These are phyloP conservation scores for Candolleomyces aberdarensis DNA, from an alignment of 768 basidiomycete species.

Conservation along the genomic window DNA sequence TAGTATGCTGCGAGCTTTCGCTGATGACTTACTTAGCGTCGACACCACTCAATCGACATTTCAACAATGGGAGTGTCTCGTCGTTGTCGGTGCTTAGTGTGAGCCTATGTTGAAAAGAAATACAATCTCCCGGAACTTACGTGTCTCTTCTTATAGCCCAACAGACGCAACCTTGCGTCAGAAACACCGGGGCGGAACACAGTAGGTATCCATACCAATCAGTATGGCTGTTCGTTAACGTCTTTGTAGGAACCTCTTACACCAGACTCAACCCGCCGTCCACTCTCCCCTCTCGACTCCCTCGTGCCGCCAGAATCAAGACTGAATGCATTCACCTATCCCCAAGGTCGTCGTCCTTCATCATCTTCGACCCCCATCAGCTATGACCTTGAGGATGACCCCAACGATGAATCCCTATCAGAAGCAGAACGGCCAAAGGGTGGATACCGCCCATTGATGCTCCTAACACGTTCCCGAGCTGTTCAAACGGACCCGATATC, in stretches of 20 bases:
- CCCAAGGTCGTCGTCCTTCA: constrained; percentile 23
- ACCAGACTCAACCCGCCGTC: constrained; percentile 43
- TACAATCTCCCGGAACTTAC: neutral
- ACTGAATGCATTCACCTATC: constrained; percentile 20
- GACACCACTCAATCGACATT: constrained; percentile 41
- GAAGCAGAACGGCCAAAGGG: constrained; percentile 32
- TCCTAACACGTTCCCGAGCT: constrained; percentile 59
- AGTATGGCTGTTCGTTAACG: neutral
- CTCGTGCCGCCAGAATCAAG: constrained; percentile 30
- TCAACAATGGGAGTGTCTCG: constrained; percentile 40
- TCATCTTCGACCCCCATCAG: constrained; percentile 28
- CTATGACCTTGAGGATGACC: constrained; percentile 43
- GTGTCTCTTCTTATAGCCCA: neutral
- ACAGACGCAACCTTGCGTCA: constrained; percentile 6
- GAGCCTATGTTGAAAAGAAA: neutral
- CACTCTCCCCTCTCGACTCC: constrained; percentile 39
- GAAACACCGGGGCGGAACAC: neutral
- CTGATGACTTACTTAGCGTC: constrained; percentile 22
- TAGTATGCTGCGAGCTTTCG: neutral
- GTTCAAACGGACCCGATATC: constrained; percentile 60
- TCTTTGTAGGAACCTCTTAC: constrained; percentile 36
- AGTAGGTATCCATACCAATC: neutral
- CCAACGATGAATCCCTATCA: constrained; percentile 28
- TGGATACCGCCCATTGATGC: constrained; percentile 41
- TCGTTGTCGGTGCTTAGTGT: constrained; percentile 35